Evolutionary conservation across 768 basidiomycete genomes (phyloP).

Genomic region (Tephrocybe rancida): DNA sequence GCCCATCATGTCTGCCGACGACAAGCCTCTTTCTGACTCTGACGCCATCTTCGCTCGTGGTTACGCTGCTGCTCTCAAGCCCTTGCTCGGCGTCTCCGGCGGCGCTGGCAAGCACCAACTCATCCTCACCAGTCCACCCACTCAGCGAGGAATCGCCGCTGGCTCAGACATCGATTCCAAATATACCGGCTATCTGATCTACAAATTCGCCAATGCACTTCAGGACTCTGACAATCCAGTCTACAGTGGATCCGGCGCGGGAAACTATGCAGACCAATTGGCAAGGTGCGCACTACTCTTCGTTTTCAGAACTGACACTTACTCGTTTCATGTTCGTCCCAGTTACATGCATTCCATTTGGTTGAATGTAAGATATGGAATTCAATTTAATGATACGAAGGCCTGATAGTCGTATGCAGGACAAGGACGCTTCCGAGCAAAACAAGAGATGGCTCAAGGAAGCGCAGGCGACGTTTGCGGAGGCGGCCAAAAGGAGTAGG

Average conservation of each 20-base stretch:
- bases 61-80: slow-evolving; percentile 4
- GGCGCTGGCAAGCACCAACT: slow-evolving; percentile 2
- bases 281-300: slow-evolving; percentile 1
- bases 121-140: slow-evolving; percentile 10
- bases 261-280: slow-evolving; percentile 3
- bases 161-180: not conserved
- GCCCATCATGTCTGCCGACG: not conserved
- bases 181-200: not conserved
- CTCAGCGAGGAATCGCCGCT: slow-evolving; percentile 4
- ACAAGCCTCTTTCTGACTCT: slow-evolving; percentile 1
- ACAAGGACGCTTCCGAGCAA: not conserved
- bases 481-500: no score
- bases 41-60: slow-evolving; percentile 11
- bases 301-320: not conserved
- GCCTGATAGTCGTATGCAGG: not conserved
- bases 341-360: not conserved
- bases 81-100: slow-evolving; percentile 1
- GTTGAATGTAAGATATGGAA: not conserved
- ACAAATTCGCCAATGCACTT: slow-evolving; percentile 6
- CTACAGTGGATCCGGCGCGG: not conserved
- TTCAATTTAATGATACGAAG: not conserved
- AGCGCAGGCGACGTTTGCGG: no score
- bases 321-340: not conserved
- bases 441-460: no score
- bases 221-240: slow-evolving; percentile 1